Base-by-base conservation (phyloP, 495 filamentous ascomycete species). In the Astrothelium macrocarpum region DNA sequence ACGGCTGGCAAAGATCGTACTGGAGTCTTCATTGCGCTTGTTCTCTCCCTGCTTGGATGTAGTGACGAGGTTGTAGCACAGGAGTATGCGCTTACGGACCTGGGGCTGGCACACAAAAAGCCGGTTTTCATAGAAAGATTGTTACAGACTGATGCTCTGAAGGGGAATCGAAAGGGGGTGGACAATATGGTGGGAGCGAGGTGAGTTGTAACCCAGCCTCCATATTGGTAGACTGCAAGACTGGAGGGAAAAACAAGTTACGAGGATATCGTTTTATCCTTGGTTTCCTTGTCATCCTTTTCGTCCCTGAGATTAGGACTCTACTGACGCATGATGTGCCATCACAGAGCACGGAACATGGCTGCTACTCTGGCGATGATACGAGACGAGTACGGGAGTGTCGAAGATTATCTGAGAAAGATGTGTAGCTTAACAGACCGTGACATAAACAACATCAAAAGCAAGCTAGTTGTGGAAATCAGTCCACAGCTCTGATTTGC, bases 391-490 rank as follows among this genome's bases (percentile, higher is more conserved):
- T 84, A 82, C 71, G 85, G 84, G 9, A 79, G 81, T 14, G 79
- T 78, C n/a, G 84, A 85, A 69, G 62, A 65, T 39, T 87, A 86
- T 68, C 70, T 85, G 60, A 62, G 73, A 62, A 71, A 78, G 20
- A 66, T 79, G 45, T 83, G 83, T 67, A 74, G 79, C n/a, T 72
- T 88, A 23, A 79, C 78, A 1, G 73, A 71, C 26, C 79, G 80
- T 25, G 77, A 78, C 32, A 70, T 88, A 4, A 71, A 73, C 65
- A 75, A 67, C 64, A 73, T 87, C 43, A 72, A 73, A 59, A 71
- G 68, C 63, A 85, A 82, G 64, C 32, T 71, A 7, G 72, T 80
- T 20, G n/a, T 34, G 1, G 14, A 14, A 10, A 60, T 36, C 60
- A 49, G 45, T n/a, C 45, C 45, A 16, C 45, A 42, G 18, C 36